Base-by-base conservation (phyloP, 441 rosid genomes). In the Mallotus repandus region DNA sequence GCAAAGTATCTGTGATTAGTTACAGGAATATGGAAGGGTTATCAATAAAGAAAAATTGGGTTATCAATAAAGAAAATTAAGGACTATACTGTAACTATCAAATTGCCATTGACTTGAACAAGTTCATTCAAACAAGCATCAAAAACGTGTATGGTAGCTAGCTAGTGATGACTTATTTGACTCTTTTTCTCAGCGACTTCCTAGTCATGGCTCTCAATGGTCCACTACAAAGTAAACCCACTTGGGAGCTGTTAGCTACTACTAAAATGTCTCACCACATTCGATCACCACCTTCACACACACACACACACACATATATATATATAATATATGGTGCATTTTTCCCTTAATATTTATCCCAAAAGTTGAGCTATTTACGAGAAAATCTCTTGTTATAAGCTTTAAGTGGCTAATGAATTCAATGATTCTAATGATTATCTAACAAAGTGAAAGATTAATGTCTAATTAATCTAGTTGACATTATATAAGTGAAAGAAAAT, bases 151-250 rank as follows among this genome's bases (percentile, higher is more conserved):
- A 8, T 19, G 18, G 21, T 10, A 13, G 29, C 29, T 25, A 25
- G 29, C 29, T 25, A 25, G 29, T 25, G 29, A 25, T 67, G 60
- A 45, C 45, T 19, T 57, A 3, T 9, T 49, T 58, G 56, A 55
- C 65, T 41, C 38, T 52, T 57, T 21, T 25, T 25, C 29, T 0
- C 21, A 0, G 22, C 7, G 10, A 46, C 14, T 14, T 55, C 70
- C 65, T 65, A 5, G 0, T 25, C 29, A 25, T 25, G 29, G 60
- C 65, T 2, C 55, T 10, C 8, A 61, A 74, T 50, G 74, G 59
- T 53, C 75, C 81, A 78, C 76, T 61, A 22, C 49, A 14, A 50
- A 69, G 74, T 22, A 25, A 56, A 69, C 66, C 12, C 46, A 66
- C 64, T 68, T 61, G 32, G 19, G 66, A 53, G 46, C 69, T 25